phyloP scores from a whole-genome alignment of 2,329 filamentous ascomycete genomes.

The Neoarthrinium moseri region DNA sequence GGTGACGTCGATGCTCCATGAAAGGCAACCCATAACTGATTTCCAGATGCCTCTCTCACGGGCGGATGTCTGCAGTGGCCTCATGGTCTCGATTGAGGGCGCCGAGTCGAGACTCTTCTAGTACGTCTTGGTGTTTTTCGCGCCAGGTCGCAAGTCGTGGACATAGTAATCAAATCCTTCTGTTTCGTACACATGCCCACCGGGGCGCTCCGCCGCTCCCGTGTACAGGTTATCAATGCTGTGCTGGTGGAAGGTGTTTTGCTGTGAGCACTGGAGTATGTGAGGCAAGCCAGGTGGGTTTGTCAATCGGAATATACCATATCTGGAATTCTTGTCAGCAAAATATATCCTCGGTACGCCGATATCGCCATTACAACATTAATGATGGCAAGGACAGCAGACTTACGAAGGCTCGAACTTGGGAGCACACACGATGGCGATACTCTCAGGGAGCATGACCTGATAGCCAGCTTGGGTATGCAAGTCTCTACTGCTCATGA shows the following conservation, averaged over 20 bases:
- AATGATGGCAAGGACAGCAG: background rate
- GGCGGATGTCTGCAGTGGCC: background rate
- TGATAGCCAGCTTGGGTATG: constrained; percentile 96
- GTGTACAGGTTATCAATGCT: constrained; percentile 71
- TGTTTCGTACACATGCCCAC: constrained; percentile 71
- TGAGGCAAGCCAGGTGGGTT: constrained; percentile 86
- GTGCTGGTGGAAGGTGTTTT: constrained; percentile 81
- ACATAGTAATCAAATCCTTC: constrained; percentile 62
- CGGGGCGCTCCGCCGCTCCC: constrained; percentile 63
- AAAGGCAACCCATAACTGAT: background rate
- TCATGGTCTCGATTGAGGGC: background rate
- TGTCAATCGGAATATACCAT: constrained; percentile 89
- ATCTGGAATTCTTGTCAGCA: constrained; percentile 46
- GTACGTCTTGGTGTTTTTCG: background rate
- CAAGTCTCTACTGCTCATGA: constrained; percentile 91
- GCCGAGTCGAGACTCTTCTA: background rate
- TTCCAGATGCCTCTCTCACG: background rate
- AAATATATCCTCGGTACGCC: constrained; percentile 13
- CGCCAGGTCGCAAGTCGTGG: constrained; percentile 48
- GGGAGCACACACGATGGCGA: constrained; percentile 95
- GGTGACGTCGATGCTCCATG: background rate
- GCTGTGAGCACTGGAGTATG: constrained; percentile 76
- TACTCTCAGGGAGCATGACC: constrained; percentile 92
- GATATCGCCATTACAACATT: too few relatives aligned
- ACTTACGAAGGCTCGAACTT: constrained; percentile 72